Evolutionary conservation across 768 basidiomycete genomes (phyloP).

Genomic region (Tulasnella sp.): DNA sequence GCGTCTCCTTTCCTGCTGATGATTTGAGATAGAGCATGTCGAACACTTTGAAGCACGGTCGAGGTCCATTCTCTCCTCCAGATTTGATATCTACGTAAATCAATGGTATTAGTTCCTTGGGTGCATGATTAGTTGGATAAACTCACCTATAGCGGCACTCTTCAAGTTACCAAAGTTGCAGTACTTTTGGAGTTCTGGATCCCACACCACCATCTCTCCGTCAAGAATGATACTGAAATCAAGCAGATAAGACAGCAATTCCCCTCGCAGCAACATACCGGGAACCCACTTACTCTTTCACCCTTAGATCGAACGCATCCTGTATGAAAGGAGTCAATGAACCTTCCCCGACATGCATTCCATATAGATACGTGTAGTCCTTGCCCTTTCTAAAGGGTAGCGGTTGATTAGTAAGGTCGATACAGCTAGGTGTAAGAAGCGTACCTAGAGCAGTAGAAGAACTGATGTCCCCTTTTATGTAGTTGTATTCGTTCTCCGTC

Average conservation of each 20-base stretch:
- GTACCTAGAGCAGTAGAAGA: constrained; percentile 84
- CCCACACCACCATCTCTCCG: constrained; percentile 98
- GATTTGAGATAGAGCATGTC: constrained; percentile 77
- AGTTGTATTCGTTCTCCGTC: constrained; percentile 96
- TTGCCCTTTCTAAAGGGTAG: constrained; percentile 57
- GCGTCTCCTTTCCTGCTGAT: constrained; percentile 35
- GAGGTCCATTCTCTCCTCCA: constrained; percentile 54
- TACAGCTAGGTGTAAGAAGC: constrained; percentile 8
- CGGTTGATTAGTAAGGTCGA: neutral
- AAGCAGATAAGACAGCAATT: neutral
- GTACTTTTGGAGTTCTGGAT: constrained; percentile 75
- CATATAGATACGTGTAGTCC: constrained; percentile 85
- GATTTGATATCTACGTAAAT: constrained; percentile 24
- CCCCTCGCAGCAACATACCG: too few relatives aligned
- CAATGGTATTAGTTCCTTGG: neutral
- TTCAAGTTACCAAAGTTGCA: constrained; percentile 90
- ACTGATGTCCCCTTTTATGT: constrained; percentile 83
- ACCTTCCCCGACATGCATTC: constrained; percentile 65
- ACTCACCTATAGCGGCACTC: constrained; percentile 71
- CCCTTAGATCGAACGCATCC: constrained; percentile 53
- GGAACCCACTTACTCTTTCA: constrained; percentile 55
- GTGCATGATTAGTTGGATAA: neutral
- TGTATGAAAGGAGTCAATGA: constrained; percentile 83
- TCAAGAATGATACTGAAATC: constrained; percentile 75
- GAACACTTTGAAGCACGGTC: constrained; percentile 96